Conservation (phyloP, 108 stramenopile genomes). For the Pseudonitzschia delicatissima region DNA sequence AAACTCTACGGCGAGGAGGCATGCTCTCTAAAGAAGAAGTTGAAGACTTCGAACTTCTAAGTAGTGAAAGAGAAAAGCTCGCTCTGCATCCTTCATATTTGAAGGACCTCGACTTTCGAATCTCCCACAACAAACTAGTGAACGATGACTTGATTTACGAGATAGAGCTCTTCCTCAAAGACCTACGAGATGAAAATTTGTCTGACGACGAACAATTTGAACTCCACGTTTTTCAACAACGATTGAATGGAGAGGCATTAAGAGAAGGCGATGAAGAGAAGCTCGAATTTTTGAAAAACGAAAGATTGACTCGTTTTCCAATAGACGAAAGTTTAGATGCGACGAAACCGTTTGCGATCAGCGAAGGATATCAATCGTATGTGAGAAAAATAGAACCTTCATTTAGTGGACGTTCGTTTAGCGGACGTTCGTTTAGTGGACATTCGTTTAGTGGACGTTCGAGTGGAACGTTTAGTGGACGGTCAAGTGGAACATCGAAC, state of each 20-base stretch:
- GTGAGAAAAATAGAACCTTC: too few species aligned
- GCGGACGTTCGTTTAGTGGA: too few species aligned
- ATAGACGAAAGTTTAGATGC: too few species aligned
- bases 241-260: constrained; percentile 16
- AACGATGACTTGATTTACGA: constrained; percentile 21
- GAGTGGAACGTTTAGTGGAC: too few species aligned
- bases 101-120: constrained; percentile 8
- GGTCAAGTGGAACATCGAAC: too few species aligned
- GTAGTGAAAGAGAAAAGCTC: background rate
- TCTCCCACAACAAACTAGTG: constrained; percentile 1
- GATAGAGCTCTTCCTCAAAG: constrained; percentile 17
- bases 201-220: constrained; percentile 24
- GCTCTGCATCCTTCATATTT: constrained; percentile 7
- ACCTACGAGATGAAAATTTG: constrained; percentile 1
- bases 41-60: constrained; percentile 23
- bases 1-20: constrained; percentile 7
- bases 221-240: constrained; percentile 16
- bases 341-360: too few species aligned
- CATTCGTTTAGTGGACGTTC: too few species aligned
- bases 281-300: constrained; percentile 6
- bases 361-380: too few species aligned
- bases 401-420: background rate
- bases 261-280: constrained; percentile 23
- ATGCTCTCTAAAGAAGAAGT: constrained; percentile 6
- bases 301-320: too few species aligned